A percentile compares a stretch with the other conserved stretches of the same genome.
Conservation (phyloP, 192 early-diverging fungal species). For the Entomortierella chlamydospora region DNA sequence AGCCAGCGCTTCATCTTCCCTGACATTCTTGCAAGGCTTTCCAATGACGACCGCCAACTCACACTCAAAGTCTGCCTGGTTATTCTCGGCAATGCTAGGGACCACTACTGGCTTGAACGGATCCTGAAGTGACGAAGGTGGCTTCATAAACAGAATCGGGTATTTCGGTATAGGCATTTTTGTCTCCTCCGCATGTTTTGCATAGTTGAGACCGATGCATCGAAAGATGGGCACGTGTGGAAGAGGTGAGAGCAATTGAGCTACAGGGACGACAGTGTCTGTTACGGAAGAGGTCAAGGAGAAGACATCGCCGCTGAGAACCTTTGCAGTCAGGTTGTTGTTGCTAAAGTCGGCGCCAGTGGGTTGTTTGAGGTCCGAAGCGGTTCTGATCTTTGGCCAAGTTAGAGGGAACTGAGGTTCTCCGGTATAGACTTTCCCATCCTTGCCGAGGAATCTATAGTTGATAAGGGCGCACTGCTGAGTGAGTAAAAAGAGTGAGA, state of each 20-base stretch:
- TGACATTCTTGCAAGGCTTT: conserved; percentile 64
- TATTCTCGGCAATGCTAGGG: conserved; percentile 60
- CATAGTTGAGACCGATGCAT: conserved; percentile 73
- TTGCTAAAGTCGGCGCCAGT: background rate
- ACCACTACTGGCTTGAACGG: conserved; percentile 60
- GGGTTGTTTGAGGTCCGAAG: background rate
- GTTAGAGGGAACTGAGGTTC: conserved; percentile 41
- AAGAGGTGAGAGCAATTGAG: conserved; percentile 56
- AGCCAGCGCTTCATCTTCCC: conserved; percentile 57
- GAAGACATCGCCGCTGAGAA: conserved; percentile 62
- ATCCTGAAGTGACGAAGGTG: conserved; percentile 53
- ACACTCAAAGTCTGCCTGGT: conserved; percentile 70
- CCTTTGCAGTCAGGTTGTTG: conserved; percentile 45
- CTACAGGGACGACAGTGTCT: conserved; percentile 55
- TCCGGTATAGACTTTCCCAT: conserved; percentile 61
- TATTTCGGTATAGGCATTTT: conserved; percentile 57
- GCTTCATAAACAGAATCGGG: conserved; percentile 73
- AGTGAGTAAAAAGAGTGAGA: background rate
- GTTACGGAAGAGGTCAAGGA: conserved; percentile 49
- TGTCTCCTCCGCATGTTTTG: conserved; percentile 66
- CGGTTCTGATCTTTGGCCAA: conserved; percentile 25
- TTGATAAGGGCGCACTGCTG: background rate
- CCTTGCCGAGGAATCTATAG: conserved; percentile 60
- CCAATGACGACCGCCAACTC: conserved; percentile 74
- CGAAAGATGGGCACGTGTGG: conserved; percentile 55